Base-by-base conservation (phyloP, 306 rosid genomes). In the Urtica urens region DNA sequence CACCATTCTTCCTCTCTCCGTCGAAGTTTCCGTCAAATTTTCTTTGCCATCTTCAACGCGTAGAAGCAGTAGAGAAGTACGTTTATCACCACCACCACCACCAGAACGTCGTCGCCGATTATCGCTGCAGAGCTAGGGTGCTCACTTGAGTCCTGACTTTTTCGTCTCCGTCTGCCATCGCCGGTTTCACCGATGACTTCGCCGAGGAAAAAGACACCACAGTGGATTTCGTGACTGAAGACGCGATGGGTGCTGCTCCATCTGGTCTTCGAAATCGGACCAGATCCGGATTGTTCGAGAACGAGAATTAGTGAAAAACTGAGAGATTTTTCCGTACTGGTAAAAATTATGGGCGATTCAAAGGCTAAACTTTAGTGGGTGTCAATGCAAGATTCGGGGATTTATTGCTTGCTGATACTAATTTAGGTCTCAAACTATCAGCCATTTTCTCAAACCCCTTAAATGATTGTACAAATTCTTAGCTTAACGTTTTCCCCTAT, bases 331-430 rank as follows among this genome's bases (percentile, higher is more conserved):
- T 78, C 7, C 93, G 96, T 39, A 87, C 73, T 34, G n/a, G n/a
- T n/a, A n/a, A n/a, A n/a, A n/a, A n/a, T n/a, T n/a, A n/a, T n/a
- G n/a, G n/a, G n/a, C n/a, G n/a, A n/a, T n/a, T n/a, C 13, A 66
- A 73, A 65, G 81, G 38, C 11, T 24, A 47, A 39, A 55, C 29
- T 64, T 35, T 64, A 10, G 60, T 55, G 33, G 96, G 78, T 26
- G 46, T 80, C 63, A 71, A 58, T 60, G 99, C 96, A 44, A 60
- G 24, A 38, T 92, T 92, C 52, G 94, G 99, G 60, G 66, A 86
- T 38, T 13, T 35, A 35, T 26, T 85, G 63, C 94, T 96, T 22
- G 37, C 70, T 20, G 9, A 55, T 9, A 60, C 57, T 17, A 60
- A 72, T 18, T 39, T 69, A 31, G 42, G 34, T 46, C 39, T 26